These are phyloP conservation scores for Niveomyces coronatus DNA, from an alignment of 2,329 filamentous ascomycete species.

Conservation along the genomic window DNA sequence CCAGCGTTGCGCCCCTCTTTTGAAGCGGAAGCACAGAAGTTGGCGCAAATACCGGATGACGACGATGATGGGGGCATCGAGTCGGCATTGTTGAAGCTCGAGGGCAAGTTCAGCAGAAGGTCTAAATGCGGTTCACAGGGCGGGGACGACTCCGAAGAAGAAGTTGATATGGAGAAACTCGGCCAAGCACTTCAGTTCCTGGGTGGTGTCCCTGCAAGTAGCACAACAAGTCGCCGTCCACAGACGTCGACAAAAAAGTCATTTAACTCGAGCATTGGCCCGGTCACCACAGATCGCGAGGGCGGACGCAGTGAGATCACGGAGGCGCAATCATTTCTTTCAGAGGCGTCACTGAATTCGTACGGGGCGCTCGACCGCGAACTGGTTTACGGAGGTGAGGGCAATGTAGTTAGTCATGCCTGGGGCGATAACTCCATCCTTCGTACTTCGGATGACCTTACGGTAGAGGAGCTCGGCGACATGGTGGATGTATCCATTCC, in stretches of 20 bases:
- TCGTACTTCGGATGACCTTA: conserved; percentile 34
- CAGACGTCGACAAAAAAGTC: conserved; percentile 1
- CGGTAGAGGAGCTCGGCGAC: conserved; percentile 14
- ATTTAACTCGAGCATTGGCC: background rate
- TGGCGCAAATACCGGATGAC: conserved; percentile 83
- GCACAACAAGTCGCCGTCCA: background rate
- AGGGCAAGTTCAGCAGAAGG: conserved; percentile 67
- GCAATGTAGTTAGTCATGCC: conserved; percentile 29
- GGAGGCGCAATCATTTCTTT: conserved; percentile 36
- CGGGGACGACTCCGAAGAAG: conserved; percentile 11
- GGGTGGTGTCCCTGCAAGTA: conserved; percentile 2
- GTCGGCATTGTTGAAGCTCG: conserved; percentile 82
- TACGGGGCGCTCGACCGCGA: conserved; percentile 69
- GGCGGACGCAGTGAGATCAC: conserved; percentile 1
- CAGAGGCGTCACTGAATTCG: conserved; percentile 58
- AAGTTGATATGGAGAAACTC: conserved; percentile 12
- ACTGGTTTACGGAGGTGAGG: conserved; percentile 38
- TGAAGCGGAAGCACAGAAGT: conserved; percentile 75
- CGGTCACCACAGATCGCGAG: background rate
- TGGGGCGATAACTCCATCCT: conserved; percentile 49
- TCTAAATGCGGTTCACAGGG: conserved; percentile 16
- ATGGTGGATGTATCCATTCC: conserved; percentile 11
- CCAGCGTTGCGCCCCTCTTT: conserved; percentile 65
- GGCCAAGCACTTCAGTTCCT: conserved; percentile 8
- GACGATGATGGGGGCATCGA: conserved; percentile 75